These are phyloP conservation scores for Parathielavia appendiculata DNA, from an alignment of 495 filamentous ascomycete species.

Conservation along the genomic window DNA sequence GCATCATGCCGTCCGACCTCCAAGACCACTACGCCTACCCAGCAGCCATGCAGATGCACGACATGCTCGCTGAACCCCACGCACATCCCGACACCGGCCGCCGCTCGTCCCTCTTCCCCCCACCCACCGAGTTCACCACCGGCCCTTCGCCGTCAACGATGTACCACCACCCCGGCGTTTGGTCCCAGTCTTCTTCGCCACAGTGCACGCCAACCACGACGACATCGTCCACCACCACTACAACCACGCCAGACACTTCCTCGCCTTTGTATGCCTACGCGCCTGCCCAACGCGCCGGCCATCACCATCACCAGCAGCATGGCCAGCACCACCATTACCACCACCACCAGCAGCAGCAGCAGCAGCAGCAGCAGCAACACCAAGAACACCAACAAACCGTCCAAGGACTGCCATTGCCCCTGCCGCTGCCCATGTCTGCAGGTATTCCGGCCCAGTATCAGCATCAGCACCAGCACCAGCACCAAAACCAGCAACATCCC, in stretches of 20 bases:
- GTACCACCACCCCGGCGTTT: not conserved
- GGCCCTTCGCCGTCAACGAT: not conserved
- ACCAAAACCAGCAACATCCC: slow-evolving; percentile 5
- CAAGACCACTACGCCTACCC: slow-evolving; percentile 31
- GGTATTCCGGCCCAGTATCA: not conserved
- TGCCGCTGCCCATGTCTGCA: not conserved
- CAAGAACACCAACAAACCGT: not conserved
- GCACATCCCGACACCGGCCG: not conserved
- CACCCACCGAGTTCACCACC: slow-evolving; percentile 4
- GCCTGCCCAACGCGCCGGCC: too few species aligned
- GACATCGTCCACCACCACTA: not conserved
- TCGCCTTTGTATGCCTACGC: not conserved
- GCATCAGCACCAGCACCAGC: not conserved
- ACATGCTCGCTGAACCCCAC: slow-evolving; percentile 14
- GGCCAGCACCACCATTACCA: not conserved
- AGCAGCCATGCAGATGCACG: slow-evolving; percentile 9
- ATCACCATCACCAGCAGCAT: not conserved
- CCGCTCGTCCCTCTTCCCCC: slow-evolving; percentile 10
- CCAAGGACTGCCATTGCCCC: not conserved
- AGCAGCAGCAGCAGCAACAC: not conserved
- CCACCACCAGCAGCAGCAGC: not conserved
- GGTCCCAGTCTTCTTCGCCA: slow-evolving; percentile 15
- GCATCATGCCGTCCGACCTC: slow-evolving; percentile 29
- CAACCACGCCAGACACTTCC: not conserved
- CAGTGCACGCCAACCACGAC: not conserved